Conservation (phyloP, 257 asterid species). For the Fraxinus excelsior region DNA sequence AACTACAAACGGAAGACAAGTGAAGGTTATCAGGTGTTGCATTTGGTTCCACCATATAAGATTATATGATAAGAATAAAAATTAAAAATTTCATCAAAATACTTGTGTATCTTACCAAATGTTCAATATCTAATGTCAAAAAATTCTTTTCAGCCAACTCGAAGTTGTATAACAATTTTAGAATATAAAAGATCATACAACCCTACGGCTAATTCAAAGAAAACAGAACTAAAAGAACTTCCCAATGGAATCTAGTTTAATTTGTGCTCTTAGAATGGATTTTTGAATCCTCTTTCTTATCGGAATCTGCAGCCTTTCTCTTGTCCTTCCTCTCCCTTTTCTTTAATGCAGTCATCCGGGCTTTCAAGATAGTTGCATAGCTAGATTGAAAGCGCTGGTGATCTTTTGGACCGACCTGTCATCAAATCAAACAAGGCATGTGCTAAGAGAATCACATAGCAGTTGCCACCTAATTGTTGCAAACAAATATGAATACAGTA, state of each 20-base stretch:
- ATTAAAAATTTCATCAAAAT: neutral
- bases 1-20: neutral
- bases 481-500: neutral
- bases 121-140: neutral
- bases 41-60: neutral
- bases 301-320: conserved; percentile 69
- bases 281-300: conserved; percentile 42
- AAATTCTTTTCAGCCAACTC: neutral
- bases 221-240: neutral
- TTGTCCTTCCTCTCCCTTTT: conserved; percentile 94
- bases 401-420: conserved; percentile 83
- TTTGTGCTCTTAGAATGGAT: neutral
- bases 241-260: conserved; percentile 22
- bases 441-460: neutral
- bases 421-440: conserved; percentile 26
- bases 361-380: conserved; percentile 84
- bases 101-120: neutral
- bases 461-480: neutral
- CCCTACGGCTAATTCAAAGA: neutral
- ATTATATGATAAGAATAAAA: neutral
- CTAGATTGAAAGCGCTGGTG: conserved; percentile 89
- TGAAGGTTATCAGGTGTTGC: neutral
- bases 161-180: neutral
- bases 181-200: neutral
- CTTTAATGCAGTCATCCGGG: conserved; percentile 86